Percentiles rank a stretch among this genome's conserved stretches.
Evolutionary conservation across 306 rosid species (phyloP).

Genomic region (Begonia fuchsioides): DNA sequence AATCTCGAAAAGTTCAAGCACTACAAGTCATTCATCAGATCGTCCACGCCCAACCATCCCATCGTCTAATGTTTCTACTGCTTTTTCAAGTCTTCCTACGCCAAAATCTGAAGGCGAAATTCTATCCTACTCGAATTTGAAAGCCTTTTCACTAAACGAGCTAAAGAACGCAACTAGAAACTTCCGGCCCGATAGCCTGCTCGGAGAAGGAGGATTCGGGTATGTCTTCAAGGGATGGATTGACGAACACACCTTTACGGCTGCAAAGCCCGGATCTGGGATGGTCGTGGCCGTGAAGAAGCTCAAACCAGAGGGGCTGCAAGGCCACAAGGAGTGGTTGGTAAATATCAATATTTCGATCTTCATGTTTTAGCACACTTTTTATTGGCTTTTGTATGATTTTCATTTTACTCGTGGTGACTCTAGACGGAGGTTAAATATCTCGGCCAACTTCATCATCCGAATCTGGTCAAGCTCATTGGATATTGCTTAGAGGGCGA

Average conservation of each 20-base stretch:
- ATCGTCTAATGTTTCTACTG: slow-evolving; percentile 37
- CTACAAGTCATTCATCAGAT: slow-evolving; percentile 32
- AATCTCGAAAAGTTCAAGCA: slow-evolving; percentile 30
- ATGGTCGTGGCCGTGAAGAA: slow-evolving; percentile 85
- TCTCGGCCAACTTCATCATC: slow-evolving; percentile 83
- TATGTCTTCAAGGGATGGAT: slow-evolving; percentile 93
- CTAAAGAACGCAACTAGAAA: slow-evolving; percentile 77
- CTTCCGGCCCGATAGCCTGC: slow-evolving; percentile 71
- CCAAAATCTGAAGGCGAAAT: slow-evolving; percentile 89
- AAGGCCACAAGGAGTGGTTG: slow-evolving; percentile 96
- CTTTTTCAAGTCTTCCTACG: slow-evolving; percentile 45
- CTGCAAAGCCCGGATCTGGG: slow-evolving; percentile 75
- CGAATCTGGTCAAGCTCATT: slow-evolving; percentile 69
- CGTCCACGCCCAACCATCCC: slow-evolving; percentile 33
- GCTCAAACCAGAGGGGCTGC: slow-evolving; percentile 86
- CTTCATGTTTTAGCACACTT: neutral
- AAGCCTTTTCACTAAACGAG: slow-evolving; percentile 59
- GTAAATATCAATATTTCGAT: slow-evolving; percentile 25
- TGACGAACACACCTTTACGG: slow-evolving; percentile 36
- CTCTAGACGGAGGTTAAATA: slow-evolving; percentile 89
- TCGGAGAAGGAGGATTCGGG: slow-evolving; percentile 97
- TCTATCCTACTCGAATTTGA: slow-evolving; percentile 60
- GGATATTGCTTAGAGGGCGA: slow-evolving; percentile 93
- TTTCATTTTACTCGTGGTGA: slow-evolving; percentile 8
- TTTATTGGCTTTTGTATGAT: slow-evolving; percentile 8